A percentile compares a stretch with the other conserved stretches of the same genome.
These are phyloP conservation scores for Eucalyptus virginea DNA, from an alignment of 345 rosid species.

Conservation along the genomic window DNA sequence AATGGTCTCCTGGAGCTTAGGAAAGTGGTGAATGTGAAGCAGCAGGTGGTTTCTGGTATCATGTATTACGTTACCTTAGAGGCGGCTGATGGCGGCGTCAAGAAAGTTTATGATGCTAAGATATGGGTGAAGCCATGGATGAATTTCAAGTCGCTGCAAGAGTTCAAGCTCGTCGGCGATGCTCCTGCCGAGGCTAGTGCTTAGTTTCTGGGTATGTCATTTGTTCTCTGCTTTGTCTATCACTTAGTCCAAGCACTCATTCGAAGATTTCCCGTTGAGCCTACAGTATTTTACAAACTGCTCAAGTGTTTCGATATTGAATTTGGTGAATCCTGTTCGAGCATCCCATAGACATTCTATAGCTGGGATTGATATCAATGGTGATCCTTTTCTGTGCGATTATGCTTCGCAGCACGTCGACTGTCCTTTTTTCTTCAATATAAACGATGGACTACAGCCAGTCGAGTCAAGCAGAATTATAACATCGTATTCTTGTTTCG, in stretches of 20 bases:
- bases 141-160: conserved; percentile 75
- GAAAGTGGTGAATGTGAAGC: conserved; percentile 70
- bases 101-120: conserved; percentile 78
- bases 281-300: neutral
- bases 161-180: conserved; percentile 63
- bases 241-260: neutral
- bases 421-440: neutral
- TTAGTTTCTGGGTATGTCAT: neutral
- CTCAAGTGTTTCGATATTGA: neutral
- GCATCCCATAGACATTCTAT: neutral
- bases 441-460: neutral
- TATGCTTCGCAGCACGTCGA: neutral
- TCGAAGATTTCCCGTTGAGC: neutral
- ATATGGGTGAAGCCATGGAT: conserved; percentile 94
- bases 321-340: neutral
- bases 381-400: neutral
- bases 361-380: neutral
- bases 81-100: conserved; percentile 64
- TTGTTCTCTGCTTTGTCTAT: neutral
- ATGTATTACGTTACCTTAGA: conserved; percentile 67
- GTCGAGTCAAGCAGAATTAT: neutral
- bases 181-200: neutral
- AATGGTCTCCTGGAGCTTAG: conserved; percentile 68
- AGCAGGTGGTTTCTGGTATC: conserved; percentile 78
- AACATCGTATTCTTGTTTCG: neutral